Percentiles rank a stretch among this genome's conserved stretches.
Evolutionary conservation across 2,329 filamentous ascomycete genomes (phyloP).

Genomic region (Xylaria digitata): DNA sequence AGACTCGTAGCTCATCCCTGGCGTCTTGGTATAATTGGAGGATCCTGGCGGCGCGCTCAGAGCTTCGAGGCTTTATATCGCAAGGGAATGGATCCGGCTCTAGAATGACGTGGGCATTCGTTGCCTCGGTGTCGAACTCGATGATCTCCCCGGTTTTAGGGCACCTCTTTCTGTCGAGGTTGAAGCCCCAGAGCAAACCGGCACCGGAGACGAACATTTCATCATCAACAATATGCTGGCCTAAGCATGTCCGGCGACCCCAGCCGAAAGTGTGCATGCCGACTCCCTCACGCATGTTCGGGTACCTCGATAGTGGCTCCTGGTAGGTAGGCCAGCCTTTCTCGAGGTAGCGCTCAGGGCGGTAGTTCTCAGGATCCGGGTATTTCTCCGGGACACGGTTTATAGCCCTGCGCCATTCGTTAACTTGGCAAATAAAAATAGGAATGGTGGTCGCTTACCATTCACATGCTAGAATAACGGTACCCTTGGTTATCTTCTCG

Average conservation of each 20-base stretch:
- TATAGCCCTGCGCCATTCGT: constrained; percentile 58
- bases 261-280: constrained; percentile 74
- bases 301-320: constrained; percentile 71
- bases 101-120: constrained; percentile 64
- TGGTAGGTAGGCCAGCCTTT: constrained; percentile 72
- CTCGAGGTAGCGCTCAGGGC: constrained; percentile 72
- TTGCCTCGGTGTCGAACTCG: constrained; percentile 61
- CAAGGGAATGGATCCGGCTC: constrained; percentile 62
- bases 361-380: constrained; percentile 71
- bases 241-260: constrained; percentile 71
- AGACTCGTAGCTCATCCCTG: constrained; percentile 49
- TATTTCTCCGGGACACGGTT: constrained; percentile 69
- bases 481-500: constrained; percentile 61
- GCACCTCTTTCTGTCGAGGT: constrained; percentile 55
- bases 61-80: constrained; percentile 56
- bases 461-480: constrained; percentile 62
- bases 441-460: constrained; percentile 52
- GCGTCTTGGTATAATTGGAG: constrained; percentile 53
- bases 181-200: constrained; percentile 62
- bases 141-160: constrained; percentile 56
- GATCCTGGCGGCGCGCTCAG: constrained; percentile 54
- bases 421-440: neutral
- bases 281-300: constrained; percentile 68
- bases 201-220: constrained; percentile 65
- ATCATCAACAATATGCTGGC: constrained; percentile 71